Conservation (phyloP, 805 yeast species). For the Zygosaccharomyces rouxii region DNA sequence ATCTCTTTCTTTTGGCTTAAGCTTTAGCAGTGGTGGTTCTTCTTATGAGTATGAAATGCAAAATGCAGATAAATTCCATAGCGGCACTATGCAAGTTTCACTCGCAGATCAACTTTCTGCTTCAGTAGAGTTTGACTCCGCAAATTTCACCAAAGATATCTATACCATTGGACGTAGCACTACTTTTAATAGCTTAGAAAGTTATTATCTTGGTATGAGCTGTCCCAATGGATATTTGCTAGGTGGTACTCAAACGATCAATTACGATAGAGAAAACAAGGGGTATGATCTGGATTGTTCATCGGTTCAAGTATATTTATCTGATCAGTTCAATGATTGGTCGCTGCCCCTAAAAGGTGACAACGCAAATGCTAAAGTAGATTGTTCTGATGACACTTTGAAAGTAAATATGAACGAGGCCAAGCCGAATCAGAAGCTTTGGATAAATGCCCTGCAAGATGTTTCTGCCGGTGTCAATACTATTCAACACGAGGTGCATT, state of each 20-base stretch:
- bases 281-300: slow-evolving; percentile 37
- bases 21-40: slow-evolving; percentile 37
- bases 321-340: slow-evolving; percentile 36
- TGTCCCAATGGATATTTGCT: slow-evolving; percentile 32
- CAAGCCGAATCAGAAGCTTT: slow-evolving; percentile 29
- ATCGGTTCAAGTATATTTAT: slow-evolving; percentile 19
- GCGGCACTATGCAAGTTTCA: slow-evolving; percentile 30
- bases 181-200: slow-evolving; percentile 31
- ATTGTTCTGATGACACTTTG: slow-evolving; percentile 26
- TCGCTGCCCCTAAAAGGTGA: slow-evolving; percentile 27
- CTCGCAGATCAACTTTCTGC: slow-evolving; percentile 28
- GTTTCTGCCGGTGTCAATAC: slow-evolving; percentile 21
- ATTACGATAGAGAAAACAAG: slow-evolving; percentile 33
- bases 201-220: slow-evolving; percentile 33
- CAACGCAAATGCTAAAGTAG: slow-evolving; percentile 13
- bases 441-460: slow-evolving; percentile 34
- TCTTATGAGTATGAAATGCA: slow-evolving; percentile 29
- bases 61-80: slow-evolving; percentile 29
- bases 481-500: slow-evolving; percentile 20
- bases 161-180: slow-evolving; percentile 33
- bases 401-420: slow-evolving; percentile 19
- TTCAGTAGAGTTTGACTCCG: slow-evolving; percentile 27
- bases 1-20: slow-evolving; percentile 27
- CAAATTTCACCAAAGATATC: slow-evolving; percentile 14
- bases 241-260: slow-evolving; percentile 28